Conservation (phyloP, 139 green algal genomes). For the Diplosphaera chodatii region DNA sequence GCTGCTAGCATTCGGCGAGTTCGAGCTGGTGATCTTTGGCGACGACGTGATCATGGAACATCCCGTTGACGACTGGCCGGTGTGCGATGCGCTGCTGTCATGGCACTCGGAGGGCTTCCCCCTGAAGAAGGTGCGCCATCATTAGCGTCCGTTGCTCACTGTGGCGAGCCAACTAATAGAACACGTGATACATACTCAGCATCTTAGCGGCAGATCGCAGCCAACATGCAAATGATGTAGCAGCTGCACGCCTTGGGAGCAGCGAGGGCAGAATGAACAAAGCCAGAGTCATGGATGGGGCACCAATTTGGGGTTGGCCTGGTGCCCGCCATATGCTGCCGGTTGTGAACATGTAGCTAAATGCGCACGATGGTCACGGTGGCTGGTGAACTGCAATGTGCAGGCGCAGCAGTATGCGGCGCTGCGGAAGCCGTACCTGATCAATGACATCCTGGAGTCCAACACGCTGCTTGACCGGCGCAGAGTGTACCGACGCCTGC, state of each 20-base stretch:
- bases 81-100: conserved; percentile 78
- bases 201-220: too few relatives aligned
- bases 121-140: conserved; percentile 77
- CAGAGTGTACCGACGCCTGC: conserved; percentile 71
- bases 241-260: too few relatives aligned
- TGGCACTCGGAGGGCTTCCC: conserved; percentile 96
- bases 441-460: conserved; percentile 90
- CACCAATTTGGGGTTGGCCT: too few relatives aligned
- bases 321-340: not conserved
- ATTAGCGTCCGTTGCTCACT: too few relatives aligned
- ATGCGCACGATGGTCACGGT: too few relatives aligned
- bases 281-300: too few relatives aligned
- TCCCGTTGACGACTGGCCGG: conserved; percentile 85
- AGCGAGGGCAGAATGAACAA: too few relatives aligned
- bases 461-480: conserved; percentile 82
- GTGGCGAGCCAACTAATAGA: too few relatives aligned
- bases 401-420: conserved; percentile 55
- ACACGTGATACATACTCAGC: too few relatives aligned
- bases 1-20: conserved; percentile 75
- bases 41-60: conserved; percentile 84
- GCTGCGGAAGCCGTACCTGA: conserved; percentile 82
- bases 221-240: too few relatives aligned
- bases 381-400: too few relatives aligned
- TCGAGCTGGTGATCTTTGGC: conserved; percentile 86
- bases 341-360: too few relatives aligned